A percentile compares a stretch with the other conserved stretches of the same genome.
These are phyloP conservation scores for Saturnispora halmiae DNA, from an alignment of 805 yeast genomes.

Conservation along the genomic window DNA sequence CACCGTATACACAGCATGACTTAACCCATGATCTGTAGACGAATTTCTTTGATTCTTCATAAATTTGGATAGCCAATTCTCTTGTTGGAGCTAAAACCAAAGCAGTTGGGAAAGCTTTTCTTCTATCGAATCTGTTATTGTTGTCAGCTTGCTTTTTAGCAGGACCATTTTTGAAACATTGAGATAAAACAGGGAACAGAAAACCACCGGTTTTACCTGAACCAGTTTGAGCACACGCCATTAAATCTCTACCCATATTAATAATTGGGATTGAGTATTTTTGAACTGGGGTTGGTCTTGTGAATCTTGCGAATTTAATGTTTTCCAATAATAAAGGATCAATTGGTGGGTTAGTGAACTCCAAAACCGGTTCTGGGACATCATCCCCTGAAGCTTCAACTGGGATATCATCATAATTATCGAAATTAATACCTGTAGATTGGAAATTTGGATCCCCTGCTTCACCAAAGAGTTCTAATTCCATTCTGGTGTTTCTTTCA, in stretches of 20 bases:
- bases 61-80: conserved; percentile 96
- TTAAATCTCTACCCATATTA: conserved; percentile 61
- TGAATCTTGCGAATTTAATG: conserved; percentile 80
- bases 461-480: conserved; percentile 75
- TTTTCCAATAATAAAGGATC: conserved; percentile 80
- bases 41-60: conserved; percentile 90
- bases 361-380: conserved; percentile 86
- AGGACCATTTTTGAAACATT: conserved; percentile 86
- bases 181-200: conserved; percentile 92
- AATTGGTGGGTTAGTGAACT: conserved; percentile 88
- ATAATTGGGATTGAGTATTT: conserved; percentile 79
- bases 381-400: conserved; percentile 95
- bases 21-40: conserved; percentile 97
- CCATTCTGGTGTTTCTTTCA: conserved; percentile 56
- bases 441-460: conserved; percentile 67
- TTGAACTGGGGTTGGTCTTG: conserved; percentile 95
- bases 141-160: conserved; percentile 42
- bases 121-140: conserved; percentile 43
- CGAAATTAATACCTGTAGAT: conserved; percentile 96
- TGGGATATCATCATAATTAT: conserved; percentile 96
- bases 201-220: conserved; percentile 99
- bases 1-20: conserved; percentile 96
- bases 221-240: conserved; percentile 98
- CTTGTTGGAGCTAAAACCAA: conserved; percentile 97
- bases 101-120: conserved; percentile 89